A percentile compares a stretch with the other conserved stretches of the same genome.
phyloP scores from a whole-genome alignment of 768 basidiomycete species.

The Stropharia rugosoannulata region DNA sequence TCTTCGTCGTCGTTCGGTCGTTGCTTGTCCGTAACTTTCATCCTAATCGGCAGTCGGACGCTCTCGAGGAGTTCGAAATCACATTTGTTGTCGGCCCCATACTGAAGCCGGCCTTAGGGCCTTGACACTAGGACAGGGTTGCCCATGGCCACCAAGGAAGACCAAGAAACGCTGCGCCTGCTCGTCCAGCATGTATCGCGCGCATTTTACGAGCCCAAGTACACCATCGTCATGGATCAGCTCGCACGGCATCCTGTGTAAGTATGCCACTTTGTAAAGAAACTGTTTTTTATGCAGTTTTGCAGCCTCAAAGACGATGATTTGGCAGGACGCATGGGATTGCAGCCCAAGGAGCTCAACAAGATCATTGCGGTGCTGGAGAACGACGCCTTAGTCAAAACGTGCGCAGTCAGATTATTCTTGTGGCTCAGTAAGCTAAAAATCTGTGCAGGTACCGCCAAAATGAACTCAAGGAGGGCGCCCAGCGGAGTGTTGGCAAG shows the following conservation, averaged over 20 bases:
- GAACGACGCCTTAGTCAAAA: constrained; percentile 74
- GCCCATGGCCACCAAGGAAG: constrained; percentile 69
- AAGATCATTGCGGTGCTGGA: constrained; percentile 84
- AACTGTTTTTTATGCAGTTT: constrained; percentile 22
- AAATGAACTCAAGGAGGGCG: constrained; percentile 89
- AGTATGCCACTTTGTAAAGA: constrained; percentile 43
- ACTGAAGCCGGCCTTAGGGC: constrained; percentile 9
- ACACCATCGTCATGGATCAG: constrained; percentile 90
- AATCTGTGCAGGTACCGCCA: constrained; percentile 67
- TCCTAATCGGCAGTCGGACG: too few species aligned
- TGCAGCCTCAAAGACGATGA: constrained; percentile 91
- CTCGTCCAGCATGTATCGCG: constrained; percentile 93
- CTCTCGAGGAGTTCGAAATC: too few species aligned
- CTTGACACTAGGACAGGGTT: constrained; percentile 1
- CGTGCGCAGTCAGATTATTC: constrained; percentile 47
- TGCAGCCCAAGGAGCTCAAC: constrained; percentile 87
- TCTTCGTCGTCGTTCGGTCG: too few species aligned
- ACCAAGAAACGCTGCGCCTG: constrained; percentile 77
- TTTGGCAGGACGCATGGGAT: constrained; percentile 84
- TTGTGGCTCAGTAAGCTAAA: neutral
- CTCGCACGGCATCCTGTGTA: constrained; percentile 92
- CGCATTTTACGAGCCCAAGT: constrained; percentile 93
- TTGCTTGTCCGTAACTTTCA: too few species aligned
- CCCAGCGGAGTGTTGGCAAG: constrained; percentile 81
- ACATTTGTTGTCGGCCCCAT: constrained; percentile 3